Base-by-base conservation (phyloP, 139 green algal species). In the Haematococcus lacustris region DNA sequence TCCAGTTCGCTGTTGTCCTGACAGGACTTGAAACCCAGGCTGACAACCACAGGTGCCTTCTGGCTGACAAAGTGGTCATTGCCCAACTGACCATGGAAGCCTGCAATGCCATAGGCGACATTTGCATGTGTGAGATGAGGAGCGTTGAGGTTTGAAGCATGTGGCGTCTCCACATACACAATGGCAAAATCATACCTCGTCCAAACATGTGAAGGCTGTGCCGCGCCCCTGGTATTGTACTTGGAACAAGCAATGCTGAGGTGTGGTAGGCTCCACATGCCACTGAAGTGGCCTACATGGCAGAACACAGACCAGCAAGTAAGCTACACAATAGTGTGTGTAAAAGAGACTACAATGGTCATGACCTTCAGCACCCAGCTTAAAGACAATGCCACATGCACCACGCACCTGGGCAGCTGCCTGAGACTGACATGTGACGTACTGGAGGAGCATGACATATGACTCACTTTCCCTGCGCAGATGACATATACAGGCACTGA, bases 41-140 rank as follows among this genome's bases (percentile, higher is more conserved):
- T 81, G 13, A 84, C 72, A 28, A 73, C 47, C 6, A 37, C 70
- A 5, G 79, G 76, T 1, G 33, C 21, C 26, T 74, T 61, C 23
- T 66, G 39, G 60, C 80, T 78, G 17, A 81, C 71, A 62, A 84
- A 88, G 32, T 74, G 33, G 9, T 73, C 70, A 28, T 78, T 73
- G 26, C 89, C 89, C 25, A 96, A 80, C 78, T 95, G 90, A 5
- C 91, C 91, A 77, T 96, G 87, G 60, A 95, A 96, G 66, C 90
- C 90, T 82, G 85, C 68, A 60, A 21, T 34, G 23, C 4, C 21
- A 23, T 35, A 32, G 53, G 53, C 23, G 23, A 30, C 53, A 64
- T 35, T 35, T 26, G 53, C 53, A 30, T 64, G 53, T n/a, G n/a
- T n/a, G n/a, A n/a, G n/a, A n/a, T n/a, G n/a, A n/a, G n/a, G n/a